Evolutionary conservation across 1,284 basidiomycete genomes (phyloP), one percentile per base, ranked within the genome.

Genomic region (Malassezia japonica): DNA sequence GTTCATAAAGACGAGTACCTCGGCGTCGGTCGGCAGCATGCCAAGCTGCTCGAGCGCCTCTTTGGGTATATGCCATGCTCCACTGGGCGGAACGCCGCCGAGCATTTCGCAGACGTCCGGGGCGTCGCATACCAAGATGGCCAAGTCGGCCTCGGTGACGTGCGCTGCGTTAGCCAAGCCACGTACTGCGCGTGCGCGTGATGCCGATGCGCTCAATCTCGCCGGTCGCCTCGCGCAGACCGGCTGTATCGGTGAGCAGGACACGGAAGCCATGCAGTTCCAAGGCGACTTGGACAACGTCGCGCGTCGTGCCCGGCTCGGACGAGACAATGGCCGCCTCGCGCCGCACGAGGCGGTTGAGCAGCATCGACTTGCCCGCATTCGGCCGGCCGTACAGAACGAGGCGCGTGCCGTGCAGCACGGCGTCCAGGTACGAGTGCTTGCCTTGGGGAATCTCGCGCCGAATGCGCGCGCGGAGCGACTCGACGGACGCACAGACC

Each of bases 321-420:
- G 82, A 77, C 1, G 87, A 88, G 9, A 90, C 86, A 47, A 92
- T 91, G 0, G 88, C 86, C 0, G 86, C 87, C 56, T 87, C 85
- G 18, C 87, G 78, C 61, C 85, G 83, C 6, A 84, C 85, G 8
- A 90, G 75, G 67, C 82, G 84, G 65, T 90, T 90, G 29, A 89
- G 77, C 18, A 90, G 72, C 57, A 81, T 86, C 62, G 84, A 87
- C 74, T 91, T 91, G 31, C 87, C 87, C 1, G 84, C 87, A 64
- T 92, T 92, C 0, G 88, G 86, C 16, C 87, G 85, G 0, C 87
- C 87, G 66, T 89, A 88, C 38, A 92, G 87, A 6, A 84, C 83
- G 6, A 91, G 76, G 29, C 81, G 80, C 33, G 90, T 79, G 0
- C 88, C 88, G 0, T 81, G 80, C n/a, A 84, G 81, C 50, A 89